Evolutionary conservation across 108 stramenopile species (phyloP), one percentile per base, ranked within the genome.

Genomic region (Discostella stelligeroides): DNA sequence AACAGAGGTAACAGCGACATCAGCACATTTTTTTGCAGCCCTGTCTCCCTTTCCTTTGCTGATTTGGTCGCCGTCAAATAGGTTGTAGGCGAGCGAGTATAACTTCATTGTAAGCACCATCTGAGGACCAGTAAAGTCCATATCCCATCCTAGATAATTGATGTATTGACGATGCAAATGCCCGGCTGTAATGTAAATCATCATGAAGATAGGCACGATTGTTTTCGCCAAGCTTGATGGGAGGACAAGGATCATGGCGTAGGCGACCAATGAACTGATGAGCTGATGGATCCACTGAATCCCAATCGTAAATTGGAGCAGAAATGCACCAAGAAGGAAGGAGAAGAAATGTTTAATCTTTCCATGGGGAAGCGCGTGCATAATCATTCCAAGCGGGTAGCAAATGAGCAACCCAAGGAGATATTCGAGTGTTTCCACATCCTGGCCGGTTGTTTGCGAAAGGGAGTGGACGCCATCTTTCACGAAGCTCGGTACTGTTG

Each of bases 101-200:
- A 98, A 87, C 77, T 98, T 98, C 86, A 96, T 96, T 42, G 97
- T 97, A 47, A 98, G 76, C 30, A 97, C 94, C 95, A 95, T 95
- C 80, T 98, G 97, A 40, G 88, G 79, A 10, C 96, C 95, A 23
- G 98, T 97, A 63, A 98, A 98, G 68, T 98, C 98, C 64, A 98
- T 82, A 72, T 95, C 94, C 89, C 93, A 97, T 24, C 96, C 95
- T 61, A 98, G 87, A 65, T 97, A 98, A 73, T 96, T 96, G 70
- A 95, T 88, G 81, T 96, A 98, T 62, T 91, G 88, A 61, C 96
- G 91, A 80, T 98, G 97, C 30, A 96, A 81, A 78, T 98, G 98
- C 5, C 94, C 94, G 28, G 86, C 63, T 41, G 88, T 84, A 53
- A 96, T 91, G 92, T 97, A 97, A 8, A 72, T 49, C 88, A 98